Evolutionary conservation across 345 rosid species (phyloP).

Genomic region (Turritis glabra): DNA sequence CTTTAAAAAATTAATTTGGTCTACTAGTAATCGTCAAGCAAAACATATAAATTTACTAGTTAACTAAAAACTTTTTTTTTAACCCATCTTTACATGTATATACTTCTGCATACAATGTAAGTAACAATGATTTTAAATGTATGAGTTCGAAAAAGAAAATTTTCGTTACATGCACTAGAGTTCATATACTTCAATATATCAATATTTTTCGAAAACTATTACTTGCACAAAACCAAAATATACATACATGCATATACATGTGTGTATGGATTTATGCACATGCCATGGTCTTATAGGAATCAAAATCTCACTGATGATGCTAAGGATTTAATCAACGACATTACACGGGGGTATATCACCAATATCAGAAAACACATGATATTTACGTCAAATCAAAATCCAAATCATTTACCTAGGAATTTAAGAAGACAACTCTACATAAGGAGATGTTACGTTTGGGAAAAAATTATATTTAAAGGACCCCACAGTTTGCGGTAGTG

Average conservation of each 20-base stretch:
- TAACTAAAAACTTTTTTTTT: not conserved
- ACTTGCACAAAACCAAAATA: constrained; percentile 12
- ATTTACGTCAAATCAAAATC: constrained; percentile 35
- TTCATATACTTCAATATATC: not conserved
- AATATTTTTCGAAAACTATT: not conserved
- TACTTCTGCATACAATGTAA: not conserved
- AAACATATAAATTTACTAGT: not conserved
- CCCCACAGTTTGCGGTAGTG: constrained; percentile 23
- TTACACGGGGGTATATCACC: too few species aligned
- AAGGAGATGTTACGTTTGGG: constrained; percentile 23
- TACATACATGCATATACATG: not conserved
- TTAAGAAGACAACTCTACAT: constrained; percentile 15
- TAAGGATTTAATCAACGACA: constrained; percentile 2
- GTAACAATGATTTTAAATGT: not conserved
- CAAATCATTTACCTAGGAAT: constrained; percentile 24
- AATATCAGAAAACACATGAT: constrained; percentile 32
- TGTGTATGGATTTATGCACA: constrained; percentile 27
- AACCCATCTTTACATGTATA: not conserved
- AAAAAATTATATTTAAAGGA: constrained; percentile 11
- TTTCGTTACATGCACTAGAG: constrained; percentile 1
- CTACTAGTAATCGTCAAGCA: not conserved
- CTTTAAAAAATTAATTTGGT: too few species aligned
- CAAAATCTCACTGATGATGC: constrained; percentile 27
- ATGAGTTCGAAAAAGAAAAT: not conserved
- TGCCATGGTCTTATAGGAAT: constrained; percentile 26